Base-by-base conservation (phyloP, 495 filamentous ascomycete genomes). In the Penicillium cinerascens region DNA sequence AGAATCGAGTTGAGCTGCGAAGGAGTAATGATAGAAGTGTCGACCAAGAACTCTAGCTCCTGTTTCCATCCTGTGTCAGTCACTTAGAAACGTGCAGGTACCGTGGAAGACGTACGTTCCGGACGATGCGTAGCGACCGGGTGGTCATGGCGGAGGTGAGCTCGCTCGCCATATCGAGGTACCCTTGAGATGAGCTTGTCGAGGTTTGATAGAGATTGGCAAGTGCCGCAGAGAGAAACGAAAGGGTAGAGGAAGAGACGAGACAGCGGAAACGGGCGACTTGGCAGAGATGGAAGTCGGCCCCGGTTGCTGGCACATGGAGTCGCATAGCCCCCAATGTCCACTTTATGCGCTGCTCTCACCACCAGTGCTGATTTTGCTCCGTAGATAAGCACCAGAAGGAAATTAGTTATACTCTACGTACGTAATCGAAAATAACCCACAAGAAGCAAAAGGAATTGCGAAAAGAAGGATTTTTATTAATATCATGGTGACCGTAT, bases 31-130 rank as follows among this genome's bases (percentile, higher is more conserved):
- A 89, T 75, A 43, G 82, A 79, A 51, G 85, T 78, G 62, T 96
- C 91, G 53, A 86, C 79, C 48, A 98, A 87, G 55, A 85, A 87
- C 64, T 96, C 92, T 48, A 98, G 89, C 71, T 98, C 93, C 92
- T 96, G 53, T 3, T 26, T 15, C 11, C 26, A 4, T 48, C n/a
- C 18, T 27, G 23, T 3, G 43, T 63, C 38, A 58, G 57, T 51
- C 18, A 33, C 35, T 36, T 4, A 3, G 29, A 13, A 33, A 33
- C 29, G 27, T 46, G 36, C 50, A 40, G 25, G 38, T 29, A 46
- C 54, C 17, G 42, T 50, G 40, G 51, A 38, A 29, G 46, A 64
- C 81, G 69, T 75, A 91, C 91, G 62, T 86, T 87, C 70, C 89
- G 90, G 76, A 96, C 89, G 42, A 79, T 85, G 47, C 91, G 84